Evolutionary conservation across 1,284 basidiomycete species (phyloP).

Genomic region (Neotropicomus parvogracilis): DNA sequence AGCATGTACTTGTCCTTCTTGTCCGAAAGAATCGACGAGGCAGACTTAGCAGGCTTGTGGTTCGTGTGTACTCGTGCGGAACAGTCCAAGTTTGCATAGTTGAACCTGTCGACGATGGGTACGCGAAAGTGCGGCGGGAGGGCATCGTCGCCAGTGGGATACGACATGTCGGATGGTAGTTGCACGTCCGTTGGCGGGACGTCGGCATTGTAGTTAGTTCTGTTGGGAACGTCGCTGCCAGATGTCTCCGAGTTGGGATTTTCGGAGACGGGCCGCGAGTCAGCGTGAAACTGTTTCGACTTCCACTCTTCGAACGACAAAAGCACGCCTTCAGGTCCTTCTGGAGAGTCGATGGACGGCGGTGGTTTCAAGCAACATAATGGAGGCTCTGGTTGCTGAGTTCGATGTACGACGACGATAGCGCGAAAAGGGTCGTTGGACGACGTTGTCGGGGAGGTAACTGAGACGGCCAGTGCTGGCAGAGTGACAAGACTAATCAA

Average conservation of each 20-base stretch:
- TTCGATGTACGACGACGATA: constrained; percentile 45
- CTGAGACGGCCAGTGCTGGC: constrained; percentile 25
- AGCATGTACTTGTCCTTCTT: constrained; percentile 98
- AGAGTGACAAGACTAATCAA: constrained; percentile 35
- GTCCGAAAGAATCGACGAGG: constrained; percentile 80
- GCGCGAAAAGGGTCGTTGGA: constrained; percentile 58
- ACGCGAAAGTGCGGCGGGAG: constrained; percentile 62
- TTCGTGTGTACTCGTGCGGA: constrained; percentile 87
- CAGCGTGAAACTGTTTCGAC: constrained; percentile 46
- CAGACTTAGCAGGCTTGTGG: constrained; percentile 80
- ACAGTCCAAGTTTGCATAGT: constrained; percentile 92
- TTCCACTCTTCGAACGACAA: constrained; percentile 93
- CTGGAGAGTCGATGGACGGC: constrained; percentile 46
- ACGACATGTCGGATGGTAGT: constrained; percentile 7
- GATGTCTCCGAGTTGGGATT: constrained; percentile 32
- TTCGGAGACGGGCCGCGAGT: constrained; percentile 19
- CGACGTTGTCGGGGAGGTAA: constrained; percentile 44
- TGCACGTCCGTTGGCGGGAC: constrained; percentile 1
- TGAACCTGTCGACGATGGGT: constrained; percentile 78
- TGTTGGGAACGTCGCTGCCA: constrained; percentile 25
- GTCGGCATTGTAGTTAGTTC: constrained; percentile 9
- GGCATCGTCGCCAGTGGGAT: constrained; percentile 14
- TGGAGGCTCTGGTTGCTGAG: constrained; percentile 46
- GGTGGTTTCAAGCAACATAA: constrained; percentile 64
- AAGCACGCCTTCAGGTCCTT: constrained; percentile 55